phyloP scores from a whole-genome alignment of 129 eudicot genomes.

The Escallonia herrerae region DNA sequence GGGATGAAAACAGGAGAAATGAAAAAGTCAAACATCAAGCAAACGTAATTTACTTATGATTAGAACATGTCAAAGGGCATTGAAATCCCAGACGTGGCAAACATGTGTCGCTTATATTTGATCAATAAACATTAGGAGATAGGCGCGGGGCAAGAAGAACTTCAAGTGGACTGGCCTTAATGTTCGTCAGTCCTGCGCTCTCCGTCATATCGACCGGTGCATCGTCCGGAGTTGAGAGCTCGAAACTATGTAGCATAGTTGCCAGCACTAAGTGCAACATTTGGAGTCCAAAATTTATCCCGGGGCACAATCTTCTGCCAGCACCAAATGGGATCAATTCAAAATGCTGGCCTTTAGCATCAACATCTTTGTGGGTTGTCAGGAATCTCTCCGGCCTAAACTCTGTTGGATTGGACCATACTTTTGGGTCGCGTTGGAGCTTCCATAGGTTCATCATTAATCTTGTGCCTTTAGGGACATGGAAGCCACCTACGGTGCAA shows the following conservation, averaged over 20 bases:
- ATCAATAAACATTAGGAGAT: too few species aligned
- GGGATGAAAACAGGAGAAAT: too few species aligned
- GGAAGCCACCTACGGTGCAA: conserved; percentile 25
- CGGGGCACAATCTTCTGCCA: conserved; percentile 6
- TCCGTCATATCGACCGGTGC: not conserved
- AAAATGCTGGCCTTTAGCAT: not conserved
- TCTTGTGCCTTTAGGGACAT: conserved; percentile 15
- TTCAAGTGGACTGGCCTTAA: too few species aligned
- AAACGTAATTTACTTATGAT: too few species aligned
- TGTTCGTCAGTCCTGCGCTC: too few species aligned
- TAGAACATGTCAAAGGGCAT: too few species aligned
- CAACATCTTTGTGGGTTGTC: conserved; percentile 19
- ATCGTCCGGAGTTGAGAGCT: not conserved
- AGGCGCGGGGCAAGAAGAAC: too few species aligned
- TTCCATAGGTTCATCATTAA: conserved; percentile 24
- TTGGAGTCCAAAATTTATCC: not conserved
- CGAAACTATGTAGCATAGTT: conserved; percentile 7
- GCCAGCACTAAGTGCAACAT: not conserved
- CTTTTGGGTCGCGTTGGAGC: conserved; percentile 17
- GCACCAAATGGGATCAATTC: not conserved
- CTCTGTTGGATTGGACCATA: conserved; percentile 20
- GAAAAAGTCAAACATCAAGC: too few species aligned
- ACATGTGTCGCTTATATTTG: too few species aligned
- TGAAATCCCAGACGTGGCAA: too few species aligned
- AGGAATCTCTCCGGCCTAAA: conserved; percentile 33